Percentiles rank a stretch among this genome's conserved stretches.
These are phyloP conservation scores for Volvox reticuliferus DNA, from an alignment of 139 green algal genomes.

Conservation along the genomic window DNA sequence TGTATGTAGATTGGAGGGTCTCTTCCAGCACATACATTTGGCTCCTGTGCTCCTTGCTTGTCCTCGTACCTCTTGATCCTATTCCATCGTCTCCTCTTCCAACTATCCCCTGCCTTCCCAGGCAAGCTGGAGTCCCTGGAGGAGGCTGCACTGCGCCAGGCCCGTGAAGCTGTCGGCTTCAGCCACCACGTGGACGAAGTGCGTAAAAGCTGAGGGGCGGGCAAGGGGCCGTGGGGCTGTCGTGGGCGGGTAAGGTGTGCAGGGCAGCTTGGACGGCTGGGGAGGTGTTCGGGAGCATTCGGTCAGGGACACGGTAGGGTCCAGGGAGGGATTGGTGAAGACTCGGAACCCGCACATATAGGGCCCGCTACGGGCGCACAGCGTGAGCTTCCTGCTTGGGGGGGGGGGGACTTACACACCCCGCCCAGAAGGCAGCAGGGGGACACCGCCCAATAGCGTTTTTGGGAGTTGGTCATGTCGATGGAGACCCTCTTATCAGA, in stretches of 20 bases:
- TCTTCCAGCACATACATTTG: no score
- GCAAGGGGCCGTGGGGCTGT: background rate
- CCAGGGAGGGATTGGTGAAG: no score
- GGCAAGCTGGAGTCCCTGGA: slow-evolving; percentile 26
- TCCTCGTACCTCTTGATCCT: background rate
- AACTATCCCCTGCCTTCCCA: background rate
- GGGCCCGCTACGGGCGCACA: no score
- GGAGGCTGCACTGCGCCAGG: background rate
- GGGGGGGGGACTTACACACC: no score
- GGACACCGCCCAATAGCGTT: background rate
- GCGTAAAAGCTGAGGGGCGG: background rate
- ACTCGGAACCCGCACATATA: no score
- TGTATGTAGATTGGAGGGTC: no score
- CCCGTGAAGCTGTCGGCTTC: background rate
- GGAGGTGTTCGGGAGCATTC: background rate
- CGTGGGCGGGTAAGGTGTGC: background rate
- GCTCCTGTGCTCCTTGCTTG: no score
- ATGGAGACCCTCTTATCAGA: background rate
- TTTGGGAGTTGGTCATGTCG: background rate
- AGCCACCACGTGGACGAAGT: slow-evolving; percentile 16
- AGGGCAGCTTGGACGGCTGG: no score
- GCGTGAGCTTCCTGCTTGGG: no score
- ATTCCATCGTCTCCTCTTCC: background rate
- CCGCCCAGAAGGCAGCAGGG: no score
- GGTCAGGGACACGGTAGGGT: no score